Evolutionary conservation across 257 asterid species (phyloP).

Genomic region (Forsythia suspensa): DNA sequence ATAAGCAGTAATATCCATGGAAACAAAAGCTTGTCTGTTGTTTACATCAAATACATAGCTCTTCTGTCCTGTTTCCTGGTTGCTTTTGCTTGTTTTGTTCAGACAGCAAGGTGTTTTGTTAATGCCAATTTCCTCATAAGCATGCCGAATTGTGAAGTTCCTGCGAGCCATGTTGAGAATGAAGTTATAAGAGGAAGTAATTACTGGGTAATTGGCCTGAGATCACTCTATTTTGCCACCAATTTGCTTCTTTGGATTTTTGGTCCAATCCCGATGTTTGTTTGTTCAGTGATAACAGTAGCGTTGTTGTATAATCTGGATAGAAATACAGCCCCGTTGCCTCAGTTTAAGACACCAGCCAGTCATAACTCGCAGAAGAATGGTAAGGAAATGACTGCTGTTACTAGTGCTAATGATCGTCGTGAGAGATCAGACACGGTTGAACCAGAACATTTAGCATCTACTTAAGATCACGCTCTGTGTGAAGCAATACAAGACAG

Average conservation of each 20-base stretch:
- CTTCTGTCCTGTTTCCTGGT: conserved; percentile 56
- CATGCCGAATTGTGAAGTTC: conserved; percentile 55
- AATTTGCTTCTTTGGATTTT: conserved; percentile 58
- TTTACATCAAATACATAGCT: conserved; percentile 49
- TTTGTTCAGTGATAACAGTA: conserved; percentile 51
- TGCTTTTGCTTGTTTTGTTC: conserved; percentile 60
- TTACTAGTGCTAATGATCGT: background rate
- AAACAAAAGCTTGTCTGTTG: conserved; percentile 33
- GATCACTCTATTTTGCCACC: conserved; percentile 51
- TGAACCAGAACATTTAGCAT: conserved; percentile 16
- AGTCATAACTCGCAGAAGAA: conserved; percentile 18
- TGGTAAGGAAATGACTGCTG: conserved; percentile 22
- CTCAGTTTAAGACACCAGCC: conserved; percentile 25
- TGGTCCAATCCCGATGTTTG: conserved; percentile 74
- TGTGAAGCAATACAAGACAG: background rate
- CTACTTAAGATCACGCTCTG: background rate
- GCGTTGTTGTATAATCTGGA: conserved; percentile 39
- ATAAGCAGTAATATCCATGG: conserved; percentile 49
- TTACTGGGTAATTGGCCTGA: conserved; percentile 54
- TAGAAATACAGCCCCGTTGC: conserved; percentile 40
- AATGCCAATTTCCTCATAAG: conserved; percentile 60
- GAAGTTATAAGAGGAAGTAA: conserved; percentile 59
- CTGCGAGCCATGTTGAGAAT: conserved; percentile 26
- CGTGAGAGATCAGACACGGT: conserved; percentile 18
- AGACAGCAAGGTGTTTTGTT: conserved; percentile 45